These are phyloP conservation scores for Physcia stellaris DNA, from an alignment of 495 filamentous ascomycete species.

Conservation along the genomic window DNA sequence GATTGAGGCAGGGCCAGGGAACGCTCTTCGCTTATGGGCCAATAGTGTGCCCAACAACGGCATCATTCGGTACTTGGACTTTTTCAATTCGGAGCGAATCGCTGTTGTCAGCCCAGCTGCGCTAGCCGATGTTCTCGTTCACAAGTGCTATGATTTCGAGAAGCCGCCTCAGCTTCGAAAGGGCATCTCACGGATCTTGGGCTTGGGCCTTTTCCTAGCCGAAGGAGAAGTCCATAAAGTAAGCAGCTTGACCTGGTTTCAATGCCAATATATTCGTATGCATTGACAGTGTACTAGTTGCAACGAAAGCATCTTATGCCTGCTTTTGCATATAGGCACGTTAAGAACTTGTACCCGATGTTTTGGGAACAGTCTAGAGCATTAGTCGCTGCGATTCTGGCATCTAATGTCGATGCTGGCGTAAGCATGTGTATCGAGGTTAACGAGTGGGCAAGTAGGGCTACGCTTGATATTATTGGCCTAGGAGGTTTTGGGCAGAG, in stretches of 20 bases:
- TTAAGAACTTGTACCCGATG: slow-evolving; percentile 64
- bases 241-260: not conserved
- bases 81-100: not conserved
- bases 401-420: slow-evolving; percentile 18
- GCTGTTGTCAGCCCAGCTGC: slow-evolving; percentile 1
- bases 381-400: slow-evolving; percentile 26
- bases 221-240: slow-evolving; percentile 24
- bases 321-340: slow-evolving; percentile 68
- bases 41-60: slow-evolving; percentile 20
- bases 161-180: slow-evolving; percentile 16
- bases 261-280: not conserved
- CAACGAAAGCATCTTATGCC: slow-evolving; percentile 69
- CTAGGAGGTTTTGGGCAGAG: slow-evolving; percentile 56
- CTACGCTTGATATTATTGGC: slow-evolving; percentile 69
- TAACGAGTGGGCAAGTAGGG: slow-evolving; percentile 31
- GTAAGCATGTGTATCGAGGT: slow-evolving; percentile 36
- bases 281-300: slow-evolving; percentile 11
- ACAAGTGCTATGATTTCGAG: slow-evolving; percentile 22
- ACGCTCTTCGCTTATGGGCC: slow-evolving; percentile 7
- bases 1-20: not conserved
- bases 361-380: slow-evolving; percentile 49
- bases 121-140: slow-evolving; percentile 20
- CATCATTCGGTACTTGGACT: slow-evolving; percentile 15
- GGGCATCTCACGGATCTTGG: slow-evolving; percentile 18
- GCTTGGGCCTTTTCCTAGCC: slow-evolving; percentile 19